phyloP scores from a whole-genome alignment of 164 flowering plant species.

The Piper longum region DNA sequence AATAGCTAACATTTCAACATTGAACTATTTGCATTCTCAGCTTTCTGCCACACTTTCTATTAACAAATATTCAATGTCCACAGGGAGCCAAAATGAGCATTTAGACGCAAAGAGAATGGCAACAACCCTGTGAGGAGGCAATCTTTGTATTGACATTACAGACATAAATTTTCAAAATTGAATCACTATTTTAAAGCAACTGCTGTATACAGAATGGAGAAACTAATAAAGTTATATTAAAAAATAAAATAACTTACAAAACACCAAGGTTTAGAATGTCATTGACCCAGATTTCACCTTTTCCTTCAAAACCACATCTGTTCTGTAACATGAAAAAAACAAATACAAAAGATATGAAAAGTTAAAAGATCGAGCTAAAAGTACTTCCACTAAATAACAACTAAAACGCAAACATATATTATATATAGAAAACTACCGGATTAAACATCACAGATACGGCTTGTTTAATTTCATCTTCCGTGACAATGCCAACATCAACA shows the following conservation, averaged over 20 bases:
- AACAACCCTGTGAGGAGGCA: background rate
- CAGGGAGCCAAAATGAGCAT: too few species aligned
- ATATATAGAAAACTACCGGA: conserved; percentile 43
- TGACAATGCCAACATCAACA: conserved; percentile 60
- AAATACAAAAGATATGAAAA: background rate
- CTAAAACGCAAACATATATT: too few species aligned
- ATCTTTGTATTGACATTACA: too few species aligned
- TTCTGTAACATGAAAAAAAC: conserved; percentile 34
- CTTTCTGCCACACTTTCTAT: too few species aligned
- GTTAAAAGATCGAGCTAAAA: background rate
- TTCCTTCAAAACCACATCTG: conserved; percentile 87
- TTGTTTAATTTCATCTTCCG: conserved; percentile 59
- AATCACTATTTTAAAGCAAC: background rate
- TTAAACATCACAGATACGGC: conserved; percentile 54
- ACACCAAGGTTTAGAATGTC: conserved; percentile 93
- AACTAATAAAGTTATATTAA: background rate
- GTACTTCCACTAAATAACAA: background rate
- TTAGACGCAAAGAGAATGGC: background rate
- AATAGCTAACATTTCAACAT: too few species aligned
- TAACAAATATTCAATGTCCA: too few species aligned
- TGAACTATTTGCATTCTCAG: too few species aligned
- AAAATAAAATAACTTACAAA: conserved; percentile 45
- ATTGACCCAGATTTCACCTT: conserved; percentile 87
- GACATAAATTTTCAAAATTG: background rate
- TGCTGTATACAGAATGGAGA: background rate